These are phyloP conservation scores for Solanum sitiens DNA, from an alignment of 257 asterid genomes.

Conservation along the genomic window DNA sequence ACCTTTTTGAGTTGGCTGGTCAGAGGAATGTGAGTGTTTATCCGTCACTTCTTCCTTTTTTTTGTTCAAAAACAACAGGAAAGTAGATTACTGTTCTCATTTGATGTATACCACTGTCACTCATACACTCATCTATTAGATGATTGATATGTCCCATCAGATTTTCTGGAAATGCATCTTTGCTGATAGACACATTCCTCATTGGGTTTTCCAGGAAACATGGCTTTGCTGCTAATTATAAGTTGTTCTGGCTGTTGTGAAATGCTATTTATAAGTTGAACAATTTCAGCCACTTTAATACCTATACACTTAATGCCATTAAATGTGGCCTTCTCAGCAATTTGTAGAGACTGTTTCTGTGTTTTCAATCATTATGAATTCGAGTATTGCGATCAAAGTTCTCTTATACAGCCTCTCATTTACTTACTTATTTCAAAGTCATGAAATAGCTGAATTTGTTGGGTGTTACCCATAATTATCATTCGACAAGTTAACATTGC, in stretches of 20 bases:
- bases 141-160: not conserved
- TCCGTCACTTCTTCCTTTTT: not conserved
- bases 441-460: not conserved
- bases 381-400: not conserved
- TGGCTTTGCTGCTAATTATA: not conserved
- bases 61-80: not conserved
- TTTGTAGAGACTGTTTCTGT: not conserved
- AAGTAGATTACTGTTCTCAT: not conserved
- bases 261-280: not conserved
- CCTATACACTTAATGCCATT: not conserved
- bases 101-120: not conserved
- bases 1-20: constrained; percentile 67
- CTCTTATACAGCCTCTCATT: not conserved
- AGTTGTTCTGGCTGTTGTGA: not conserved
- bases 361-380: not conserved
- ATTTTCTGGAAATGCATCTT: not conserved
- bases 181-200: not conserved
- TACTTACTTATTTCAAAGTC: not conserved
- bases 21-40: constrained; percentile 49
- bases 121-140: not conserved
- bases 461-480: not conserved
- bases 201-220: not conserved
- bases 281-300: not conserved
- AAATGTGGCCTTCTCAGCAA: not conserved
- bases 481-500: not conserved